Base-by-base conservation (phyloP, 176 grass and related monocot genomes). In the Saccharum officinarum region DNA sequence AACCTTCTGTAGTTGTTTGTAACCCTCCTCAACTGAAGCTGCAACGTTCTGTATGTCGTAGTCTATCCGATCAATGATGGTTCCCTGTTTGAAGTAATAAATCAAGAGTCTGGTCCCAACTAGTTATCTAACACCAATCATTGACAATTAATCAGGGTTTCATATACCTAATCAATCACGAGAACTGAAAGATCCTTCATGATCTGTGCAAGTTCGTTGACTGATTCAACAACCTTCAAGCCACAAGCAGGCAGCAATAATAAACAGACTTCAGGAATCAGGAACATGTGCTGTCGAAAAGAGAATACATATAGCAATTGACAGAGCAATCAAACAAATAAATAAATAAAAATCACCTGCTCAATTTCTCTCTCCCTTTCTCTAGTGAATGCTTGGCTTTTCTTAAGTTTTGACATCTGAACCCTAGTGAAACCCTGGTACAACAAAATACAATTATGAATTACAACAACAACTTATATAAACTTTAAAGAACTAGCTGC, bases 181-280 rank as follows among this genome's bases (percentile, higher is more conserved):
- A 98, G 87, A 86, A 95, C 89, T 52, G 96, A 98, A 87, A 98
- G 91, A 89, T 98, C 96, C 89, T 95, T 95, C 96, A 98, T 98
- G 85, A 98, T 98, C 84, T 95, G 31, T 81, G 96, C 96, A 95
- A 98, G 96, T 60, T 95, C 93, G 11, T 94, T 92, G 37, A 98
- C 93, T 73, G 96, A 95, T 92, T 98, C 93, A 0, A 90, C 86
- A 91, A 95, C 91, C 96, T 98, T 80, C 85, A 92, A 78, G 70
- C 42, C 78, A 81, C 20, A 93, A 84, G 49, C 25, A 80, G 38
- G 83, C 71, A 38, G 26, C 59, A 39, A 42, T 5, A 70, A 49
- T 5, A 80, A 50, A 79, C n/a, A 55, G 6, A 39, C 36, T 82
- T 88, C 10, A 69, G 50, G 49, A 52, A 52, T 52, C 49, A 18